phyloP scores from a whole-genome alignment of 345 rosid genomes.

The Citrus reticulata region DNA sequence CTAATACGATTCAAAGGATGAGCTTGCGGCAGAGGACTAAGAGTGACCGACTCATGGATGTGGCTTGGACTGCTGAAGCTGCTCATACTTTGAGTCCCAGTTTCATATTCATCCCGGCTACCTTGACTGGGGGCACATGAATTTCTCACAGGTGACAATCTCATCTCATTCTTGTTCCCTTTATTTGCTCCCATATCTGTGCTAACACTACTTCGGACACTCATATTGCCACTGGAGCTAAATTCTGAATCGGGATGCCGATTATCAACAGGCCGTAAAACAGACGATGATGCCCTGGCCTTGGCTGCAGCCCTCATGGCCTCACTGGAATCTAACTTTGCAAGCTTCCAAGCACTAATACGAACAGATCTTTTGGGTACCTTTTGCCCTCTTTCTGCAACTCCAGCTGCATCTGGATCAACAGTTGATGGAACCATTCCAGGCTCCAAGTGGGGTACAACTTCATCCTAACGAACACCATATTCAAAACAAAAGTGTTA shows the following conservation, averaged over 20 bases:
- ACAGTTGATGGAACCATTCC: conserved; percentile 93
- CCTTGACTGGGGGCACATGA: conserved; percentile 87
- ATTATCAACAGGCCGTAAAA: conserved; percentile 67
- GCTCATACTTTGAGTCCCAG: conserved; percentile 77
- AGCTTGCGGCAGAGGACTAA: conserved; percentile 81
- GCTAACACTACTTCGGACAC: conserved; percentile 83
- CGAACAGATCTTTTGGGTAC: conserved; percentile 68
- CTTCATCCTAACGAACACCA: conserved; percentile 71
- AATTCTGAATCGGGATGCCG: conserved; percentile 59
- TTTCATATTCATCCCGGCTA: conserved; percentile 83
- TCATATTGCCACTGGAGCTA: conserved; percentile 80
- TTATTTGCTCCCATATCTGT: conserved; percentile 59
- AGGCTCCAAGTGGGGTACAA: conserved; percentile 90
- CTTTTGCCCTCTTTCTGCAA: conserved; percentile 62
- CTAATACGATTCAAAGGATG: conserved; percentile 38
- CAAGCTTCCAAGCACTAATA: conserved; percentile 90
- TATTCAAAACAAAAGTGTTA: not conserved
- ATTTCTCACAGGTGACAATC: conserved; percentile 46
- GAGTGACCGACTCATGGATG: conserved; percentile 68
- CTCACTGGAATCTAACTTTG: conserved; percentile 75
- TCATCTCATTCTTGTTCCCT: conserved; percentile 56
- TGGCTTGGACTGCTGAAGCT: conserved; percentile 94
- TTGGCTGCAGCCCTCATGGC: conserved; percentile 92
- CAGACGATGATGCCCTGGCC: conserved; percentile 97
- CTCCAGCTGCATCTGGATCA: conserved; percentile 87